These are phyloP conservation scores for Puccinia polysora DNA, from an alignment of 1,284 basidiomycete genomes.

Conservation along the genomic window DNA sequence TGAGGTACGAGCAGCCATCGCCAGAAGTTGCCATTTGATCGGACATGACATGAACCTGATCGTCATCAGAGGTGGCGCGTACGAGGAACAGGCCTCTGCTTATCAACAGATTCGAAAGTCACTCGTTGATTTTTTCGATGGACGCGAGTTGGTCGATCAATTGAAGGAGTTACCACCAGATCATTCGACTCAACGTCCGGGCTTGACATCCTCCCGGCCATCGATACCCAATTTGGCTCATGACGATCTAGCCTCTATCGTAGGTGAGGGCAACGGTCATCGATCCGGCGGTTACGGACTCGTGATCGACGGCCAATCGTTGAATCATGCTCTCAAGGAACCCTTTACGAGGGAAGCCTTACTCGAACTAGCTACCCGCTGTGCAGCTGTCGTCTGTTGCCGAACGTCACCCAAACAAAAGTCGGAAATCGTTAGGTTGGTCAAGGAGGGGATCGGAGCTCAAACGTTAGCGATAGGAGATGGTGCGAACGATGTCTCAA, in stretches of 20 bases:
- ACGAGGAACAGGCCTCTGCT: conserved; percentile 61
- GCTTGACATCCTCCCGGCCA: not conserved
- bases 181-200: not conserved
- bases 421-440: conserved; percentile 80
- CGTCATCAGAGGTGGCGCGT: conserved; percentile 73
- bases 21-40: conserved; percentile 92
- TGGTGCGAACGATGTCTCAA: conserved; percentile 91
- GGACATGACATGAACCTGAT: conserved; percentile 85
- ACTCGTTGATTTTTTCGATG: conserved; percentile 82
- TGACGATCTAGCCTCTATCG: conserved; percentile 59
- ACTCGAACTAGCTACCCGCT: conserved; percentile 76
- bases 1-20: conserved; percentile 63
- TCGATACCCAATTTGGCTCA: conserved; percentile 1
- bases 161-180: conserved; percentile 49
- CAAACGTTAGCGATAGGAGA: conserved; percentile 96
- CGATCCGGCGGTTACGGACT: conserved; percentile 87
- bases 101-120: conserved; percentile 77
- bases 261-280: conserved; percentile 79
- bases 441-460: conserved; percentile 81
- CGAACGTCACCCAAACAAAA: conserved; percentile 96
- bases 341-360: conserved; percentile 68
- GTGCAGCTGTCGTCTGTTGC: conserved; percentile 94
- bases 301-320: conserved; percentile 83
- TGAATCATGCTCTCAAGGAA: conserved; percentile 66
- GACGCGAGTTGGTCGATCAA: conserved; percentile 55